Evolutionary conservation across 164 flowering plant genomes (phyloP).

Genomic region (Tinospora cordifolia): DNA sequence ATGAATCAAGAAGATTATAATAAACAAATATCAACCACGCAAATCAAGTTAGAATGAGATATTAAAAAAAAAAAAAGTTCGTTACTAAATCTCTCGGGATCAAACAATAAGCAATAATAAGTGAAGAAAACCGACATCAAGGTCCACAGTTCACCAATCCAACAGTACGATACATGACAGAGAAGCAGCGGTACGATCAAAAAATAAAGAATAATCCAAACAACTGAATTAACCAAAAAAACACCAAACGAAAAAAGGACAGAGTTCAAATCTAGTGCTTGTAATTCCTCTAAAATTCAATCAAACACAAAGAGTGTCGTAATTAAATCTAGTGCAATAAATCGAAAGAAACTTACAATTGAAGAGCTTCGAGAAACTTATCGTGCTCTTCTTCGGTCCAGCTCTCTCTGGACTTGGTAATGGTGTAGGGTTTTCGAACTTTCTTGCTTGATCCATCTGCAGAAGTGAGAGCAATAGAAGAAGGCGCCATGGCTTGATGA

Average conservation of each 20-base stretch:
- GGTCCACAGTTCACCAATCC: neutral
- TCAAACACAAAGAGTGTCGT: neutral
- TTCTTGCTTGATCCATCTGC: slow-evolving; percentile 50
- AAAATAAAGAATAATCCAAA: neutral
- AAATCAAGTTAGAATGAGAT: neutral
- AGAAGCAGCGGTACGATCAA: neutral
- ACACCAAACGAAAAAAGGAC: neutral
- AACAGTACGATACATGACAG: neutral
- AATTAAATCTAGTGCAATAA: neutral
- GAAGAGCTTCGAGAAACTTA: slow-evolving; percentile 91
- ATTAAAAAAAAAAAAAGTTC: neutral
- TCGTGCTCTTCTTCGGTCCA: slow-evolving; percentile 96
- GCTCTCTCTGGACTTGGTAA: slow-evolving; percentile 75
- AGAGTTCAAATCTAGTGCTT: neutral
- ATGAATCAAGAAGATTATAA: neutral
- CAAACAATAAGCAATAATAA: neutral
- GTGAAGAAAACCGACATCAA: neutral
- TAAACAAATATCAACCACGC: neutral
- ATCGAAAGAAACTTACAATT: slow-evolving; percentile 41
- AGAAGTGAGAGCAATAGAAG: slow-evolving; percentile 10
- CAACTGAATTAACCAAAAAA: no score
- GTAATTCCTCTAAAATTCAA: neutral
- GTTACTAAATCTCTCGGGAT: no score
- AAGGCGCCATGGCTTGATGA: slow-evolving; percentile 20
- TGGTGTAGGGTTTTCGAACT: slow-evolving; percentile 34